phyloP scores from a whole-genome alignment of 2,329 filamentous ascomycete genomes.

The Alternaria alternata region DNA sequence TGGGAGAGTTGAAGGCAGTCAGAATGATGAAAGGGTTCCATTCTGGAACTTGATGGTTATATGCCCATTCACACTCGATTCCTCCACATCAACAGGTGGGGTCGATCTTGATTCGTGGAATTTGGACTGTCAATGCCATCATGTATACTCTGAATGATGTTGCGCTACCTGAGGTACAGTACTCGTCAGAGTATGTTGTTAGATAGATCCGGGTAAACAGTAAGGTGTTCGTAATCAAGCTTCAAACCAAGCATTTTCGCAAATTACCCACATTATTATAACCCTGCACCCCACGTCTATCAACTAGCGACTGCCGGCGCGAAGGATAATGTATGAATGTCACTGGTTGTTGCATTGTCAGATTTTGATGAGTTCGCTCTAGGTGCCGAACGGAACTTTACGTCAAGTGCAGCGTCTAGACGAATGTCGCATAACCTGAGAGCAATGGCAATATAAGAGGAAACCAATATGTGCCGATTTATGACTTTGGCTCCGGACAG shows the following conservation, averaged over 20 bases:
- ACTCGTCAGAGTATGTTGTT: not conserved
- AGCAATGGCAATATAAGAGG: not conserved
- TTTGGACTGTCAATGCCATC: accelerated
- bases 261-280: conserved; percentile 16
- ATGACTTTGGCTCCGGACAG: not conserved
- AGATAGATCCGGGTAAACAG: conserved; percentile 2
- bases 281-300: conserved; percentile 19
- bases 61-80: not conserved
- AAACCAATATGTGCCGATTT: no score
- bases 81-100: not conserved
- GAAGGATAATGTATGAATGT: not conserved
- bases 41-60: not conserved
- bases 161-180: not conserved
- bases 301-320: not conserved
- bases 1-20: conserved; percentile 7
- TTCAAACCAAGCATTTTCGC: conserved; percentile 34
- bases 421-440: not conserved
- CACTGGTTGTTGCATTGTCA: not conserved
- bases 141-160: not conserved
- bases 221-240: conserved; percentile 32
- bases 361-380: not conserved
- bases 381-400: not conserved
- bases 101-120: not conserved
- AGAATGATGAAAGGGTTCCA: no score
- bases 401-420: not conserved